Evolutionary conservation across 2,329 filamentous ascomycete species (phyloP), one percentile per base, ranked within the genome.

Genomic region (Fragosphaeria purpurea): DNA sequence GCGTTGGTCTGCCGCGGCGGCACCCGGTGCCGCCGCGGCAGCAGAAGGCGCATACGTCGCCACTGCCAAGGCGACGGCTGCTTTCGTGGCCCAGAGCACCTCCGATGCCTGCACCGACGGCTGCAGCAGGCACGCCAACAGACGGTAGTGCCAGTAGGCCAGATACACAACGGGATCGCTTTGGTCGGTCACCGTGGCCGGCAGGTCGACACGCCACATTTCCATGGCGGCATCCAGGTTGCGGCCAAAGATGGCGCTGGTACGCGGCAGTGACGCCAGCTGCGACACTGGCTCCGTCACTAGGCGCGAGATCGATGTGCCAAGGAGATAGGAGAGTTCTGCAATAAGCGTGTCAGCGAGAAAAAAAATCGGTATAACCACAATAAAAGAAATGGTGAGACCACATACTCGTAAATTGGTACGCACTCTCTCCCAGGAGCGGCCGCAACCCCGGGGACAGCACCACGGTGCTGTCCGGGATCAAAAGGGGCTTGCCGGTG

Each of bases 101-200:
- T 84, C 76, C 2, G 71, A 66, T 0, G 78, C 71, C 41, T 76
- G 75, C 1, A 75, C 70, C 9, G 71, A 72, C 1, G 78, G 74
- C 39, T 75, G 77, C 49, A 82, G 69, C 3, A 86, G 71, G 47
- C 81, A 79, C 8, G 79, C 72, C 13, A 88, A 69, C 7, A 87
- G 71, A 54, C 81, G 79, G 56, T 79, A 74, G 62, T 87, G 82
- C 77, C 84, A 86, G 65, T 85, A 87, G 13, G 77, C 77, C 31
- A 88, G 70, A 57, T 85, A 79, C 2, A 87, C 70, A 35, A 83
- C 61, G 4, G 78, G 77, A 46, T 75, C 70, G 4, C 70, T 66
- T 0, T 66, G 61, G 4, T 74, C 72, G 30, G 78, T 77, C 32
- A 82, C 68, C 42, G 73, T 71, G 10, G 70, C 66, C 4, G 83